Percentiles rank a stretch among this genome's conserved stretches.
phyloP scores from a whole-genome alignment of 805 yeast species.

The Lachancea fermentati region DNA sequence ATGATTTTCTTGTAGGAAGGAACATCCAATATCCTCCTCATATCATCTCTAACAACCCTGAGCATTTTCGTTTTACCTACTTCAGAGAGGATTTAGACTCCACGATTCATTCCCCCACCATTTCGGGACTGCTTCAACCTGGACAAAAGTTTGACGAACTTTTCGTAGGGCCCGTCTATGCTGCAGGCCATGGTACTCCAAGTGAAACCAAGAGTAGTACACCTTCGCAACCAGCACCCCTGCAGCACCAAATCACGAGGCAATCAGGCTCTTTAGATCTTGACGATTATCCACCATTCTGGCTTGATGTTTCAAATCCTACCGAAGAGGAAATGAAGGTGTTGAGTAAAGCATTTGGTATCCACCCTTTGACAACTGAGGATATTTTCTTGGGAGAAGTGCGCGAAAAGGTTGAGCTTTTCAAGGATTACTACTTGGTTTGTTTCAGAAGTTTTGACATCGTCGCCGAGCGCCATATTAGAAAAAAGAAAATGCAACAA shows the following conservation, averaged over 20 bases:
- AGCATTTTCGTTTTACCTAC: constrained; percentile 77
- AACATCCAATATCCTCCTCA: constrained; percentile 40
- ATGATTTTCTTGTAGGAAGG: constrained; percentile 27
- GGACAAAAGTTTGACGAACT: constrained; percentile 57
- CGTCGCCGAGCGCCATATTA: constrained; percentile 61
- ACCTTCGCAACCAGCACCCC: constrained; percentile 6
- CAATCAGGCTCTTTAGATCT: constrained; percentile 13
- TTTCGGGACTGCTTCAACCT: constrained; percentile 70
- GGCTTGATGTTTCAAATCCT: constrained; percentile 91
- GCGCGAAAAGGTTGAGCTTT: constrained; percentile 90
- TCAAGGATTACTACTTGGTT: constrained; percentile 83
- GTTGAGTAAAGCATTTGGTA: constrained; percentile 81
- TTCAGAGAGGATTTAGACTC: constrained; percentile 84
- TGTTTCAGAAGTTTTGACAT: constrained; percentile 85
- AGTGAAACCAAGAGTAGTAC: constrained; percentile 7
- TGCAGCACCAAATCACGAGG: constrained; percentile 6
- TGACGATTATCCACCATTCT: constrained; percentile 61
- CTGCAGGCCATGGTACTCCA: constrained; percentile 10
- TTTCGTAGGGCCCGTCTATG: constrained; percentile 45
- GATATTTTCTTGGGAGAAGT: constrained; percentile 92
- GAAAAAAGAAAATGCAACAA: constrained; percentile 44
- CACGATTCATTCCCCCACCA: constrained; percentile 86
- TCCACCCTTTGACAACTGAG: constrained; percentile 94
- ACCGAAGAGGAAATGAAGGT: constrained; percentile 97
- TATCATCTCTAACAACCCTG: constrained; percentile 41